Evolutionary conservation across 352 stramenopile genomes (phyloP).

Genomic region (Pythium diclinum): DNA sequence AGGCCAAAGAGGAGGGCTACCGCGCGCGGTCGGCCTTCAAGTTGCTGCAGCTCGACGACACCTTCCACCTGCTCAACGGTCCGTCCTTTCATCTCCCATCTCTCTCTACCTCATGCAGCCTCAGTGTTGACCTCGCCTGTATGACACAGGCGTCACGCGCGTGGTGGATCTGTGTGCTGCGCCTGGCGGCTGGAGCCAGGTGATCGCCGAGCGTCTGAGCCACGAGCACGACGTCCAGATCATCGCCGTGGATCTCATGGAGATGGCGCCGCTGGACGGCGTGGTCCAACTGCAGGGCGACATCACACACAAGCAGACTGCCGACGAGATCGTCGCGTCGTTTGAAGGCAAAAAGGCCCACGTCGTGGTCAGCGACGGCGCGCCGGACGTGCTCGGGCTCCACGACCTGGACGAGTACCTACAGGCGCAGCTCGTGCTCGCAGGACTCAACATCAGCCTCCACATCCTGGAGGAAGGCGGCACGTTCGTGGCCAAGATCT

Average conservation of each 20-base stretch:
- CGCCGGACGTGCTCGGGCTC: slow-evolving; percentile 94
- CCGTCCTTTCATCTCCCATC: not conserved
- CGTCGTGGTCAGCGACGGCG: slow-evolving; percentile 98
- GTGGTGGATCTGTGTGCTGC: slow-evolving; percentile 83
- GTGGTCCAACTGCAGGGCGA: slow-evolving; percentile 77
- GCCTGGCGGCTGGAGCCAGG: slow-evolving; percentile 84
- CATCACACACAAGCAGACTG: slow-evolving; percentile 77
- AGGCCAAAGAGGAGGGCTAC: slow-evolving; percentile 94
- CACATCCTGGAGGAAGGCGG: slow-evolving; percentile 67
- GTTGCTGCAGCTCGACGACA: slow-evolving; percentile 97
- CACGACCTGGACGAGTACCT: slow-evolving; percentile 84
- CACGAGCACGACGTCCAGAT: slow-evolving; percentile 35
- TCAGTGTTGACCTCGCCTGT: not conserved
- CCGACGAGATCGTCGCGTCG: slow-evolving; percentile 63
- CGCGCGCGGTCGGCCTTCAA: slow-evolving; percentile 98
- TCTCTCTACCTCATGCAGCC: not conserved
- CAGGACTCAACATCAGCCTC: slow-evolving; percentile 76
- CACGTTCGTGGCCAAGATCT: slow-evolving; percentile 86
- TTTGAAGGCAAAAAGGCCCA: slow-evolving; percentile 89
- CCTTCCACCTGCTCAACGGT: slow-evolving; percentile 93
- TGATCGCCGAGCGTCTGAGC: slow-evolving; percentile 75
- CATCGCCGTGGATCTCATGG: slow-evolving; percentile 84
- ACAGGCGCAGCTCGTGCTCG: slow-evolving; percentile 75
- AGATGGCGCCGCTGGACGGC: slow-evolving; percentile 96
- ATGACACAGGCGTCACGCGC: slow-evolving; percentile 52